Evolutionary conservation across 179 eudicot genomes (phyloP).

Genomic region (Spergularia azorica): DNA sequence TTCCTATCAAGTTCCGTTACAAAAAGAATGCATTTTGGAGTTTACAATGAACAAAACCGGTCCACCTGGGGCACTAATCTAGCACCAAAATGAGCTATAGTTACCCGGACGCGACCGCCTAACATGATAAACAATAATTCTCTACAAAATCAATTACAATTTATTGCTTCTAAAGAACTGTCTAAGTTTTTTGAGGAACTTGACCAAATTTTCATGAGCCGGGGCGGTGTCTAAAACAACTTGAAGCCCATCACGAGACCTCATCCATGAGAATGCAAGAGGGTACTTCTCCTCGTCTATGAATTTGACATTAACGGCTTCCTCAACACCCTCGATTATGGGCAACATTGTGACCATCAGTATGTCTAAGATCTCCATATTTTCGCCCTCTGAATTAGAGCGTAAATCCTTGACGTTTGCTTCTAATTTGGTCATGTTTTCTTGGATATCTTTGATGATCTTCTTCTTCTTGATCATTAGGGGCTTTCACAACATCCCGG

Average conservation of each 20-base stretch:
- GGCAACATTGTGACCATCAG: conserved; percentile 32
- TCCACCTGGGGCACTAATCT: no score
- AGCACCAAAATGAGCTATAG: no score
- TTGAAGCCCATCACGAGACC: conserved; percentile 14
- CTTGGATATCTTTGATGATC: conserved; percentile 31
- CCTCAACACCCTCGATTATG: conserved; percentile 31
- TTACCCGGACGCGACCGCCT: no score
- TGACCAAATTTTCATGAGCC: conserved; percentile 32
- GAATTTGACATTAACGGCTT: conserved; percentile 31
- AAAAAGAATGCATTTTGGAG: no score
- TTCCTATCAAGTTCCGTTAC: no score
- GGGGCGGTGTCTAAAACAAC: conserved; percentile 33
- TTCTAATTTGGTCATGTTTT: conserved; percentile 31
- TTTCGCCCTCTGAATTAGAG: conserved; percentile 1
- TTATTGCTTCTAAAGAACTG: conserved; percentile 22
- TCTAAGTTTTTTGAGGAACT: conserved; percentile 30
- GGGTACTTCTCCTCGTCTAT: conserved; percentile 29
- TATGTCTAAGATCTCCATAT: conserved; percentile 32
- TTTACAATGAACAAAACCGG: no score
- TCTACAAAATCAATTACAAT: background rate
- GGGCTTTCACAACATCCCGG: conserved; percentile 22
- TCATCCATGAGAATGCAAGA: conserved; percentile 35
- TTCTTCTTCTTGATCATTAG: conserved; percentile 22
- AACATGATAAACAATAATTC: no score
- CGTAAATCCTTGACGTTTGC: conserved; percentile 24